Evolutionary conservation across 1,284 basidiomycete genomes (phyloP).

Genomic region (Coniferiporia weirii): DNA sequence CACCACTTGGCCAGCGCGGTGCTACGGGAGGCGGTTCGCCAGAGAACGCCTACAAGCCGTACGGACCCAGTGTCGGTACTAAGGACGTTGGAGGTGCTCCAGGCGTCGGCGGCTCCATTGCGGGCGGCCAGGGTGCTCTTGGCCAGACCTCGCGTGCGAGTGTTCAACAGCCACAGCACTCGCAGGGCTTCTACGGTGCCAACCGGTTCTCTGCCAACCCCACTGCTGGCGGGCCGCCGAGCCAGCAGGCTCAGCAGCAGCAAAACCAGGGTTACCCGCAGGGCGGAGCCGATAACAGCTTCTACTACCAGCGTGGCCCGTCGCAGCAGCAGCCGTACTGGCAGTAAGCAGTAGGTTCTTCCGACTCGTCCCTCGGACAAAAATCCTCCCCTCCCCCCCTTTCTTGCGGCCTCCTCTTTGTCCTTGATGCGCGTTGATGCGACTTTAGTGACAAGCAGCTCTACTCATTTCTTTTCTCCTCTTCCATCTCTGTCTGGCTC

Average conservation of each 20-base stretch:
- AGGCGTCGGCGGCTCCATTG: slow-evolving; percentile 31
- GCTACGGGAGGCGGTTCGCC: slow-evolving; percentile 48
- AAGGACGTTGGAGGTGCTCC: slow-evolving; percentile 52
- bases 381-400: background rate
- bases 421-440: background rate
- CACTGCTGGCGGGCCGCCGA: slow-evolving; percentile 35
- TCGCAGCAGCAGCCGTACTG: slow-evolving; percentile 57
- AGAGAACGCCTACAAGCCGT: slow-evolving; percentile 69
- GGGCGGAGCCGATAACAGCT: slow-evolving; percentile 51
- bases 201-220: slow-evolving; percentile 53
- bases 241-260: slow-evolving; percentile 45
- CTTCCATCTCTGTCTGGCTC: background rate
- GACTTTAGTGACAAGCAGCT: background rate
- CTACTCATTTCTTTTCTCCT: background rate
- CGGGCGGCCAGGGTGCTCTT: slow-evolving; percentile 36
- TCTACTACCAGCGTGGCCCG: slow-evolving; percentile 52
- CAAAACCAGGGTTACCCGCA: slow-evolving; percentile 67
- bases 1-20: slow-evolving; percentile 39
- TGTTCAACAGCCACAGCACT: slow-evolving; percentile 32
- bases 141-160: slow-evolving; percentile 19
- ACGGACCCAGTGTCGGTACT: slow-evolving; percentile 36
- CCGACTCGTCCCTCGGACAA: background rate
- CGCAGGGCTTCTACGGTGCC: slow-evolving; percentile 53
- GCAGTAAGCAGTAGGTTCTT: slow-evolving; percentile 42
- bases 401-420: background rate